Evolutionary conservation across 768 basidiomycete genomes (phyloP), one percentile per base, ranked within the genome.

Genomic region (Suillus variegatus): DNA sequence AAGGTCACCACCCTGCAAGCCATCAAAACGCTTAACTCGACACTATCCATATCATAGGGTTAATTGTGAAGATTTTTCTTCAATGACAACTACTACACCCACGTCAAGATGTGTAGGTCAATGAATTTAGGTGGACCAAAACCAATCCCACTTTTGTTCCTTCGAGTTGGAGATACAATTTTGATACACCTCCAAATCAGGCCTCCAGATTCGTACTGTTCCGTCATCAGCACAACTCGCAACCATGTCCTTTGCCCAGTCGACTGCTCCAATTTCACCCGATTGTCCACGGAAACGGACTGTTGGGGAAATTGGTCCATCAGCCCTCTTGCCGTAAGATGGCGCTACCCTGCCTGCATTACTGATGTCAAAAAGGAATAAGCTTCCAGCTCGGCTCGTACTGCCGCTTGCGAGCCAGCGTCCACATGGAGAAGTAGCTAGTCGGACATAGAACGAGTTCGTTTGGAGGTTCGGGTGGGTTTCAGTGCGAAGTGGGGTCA

Each of bases 171-270:
- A 79, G 18, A 81, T 68, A 74, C 93, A 91, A 62, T 73, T 75
- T n/a, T 80, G 77, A 62, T 86, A 83, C 22, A 80, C 81, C 54
- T 88, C 87, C 28, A 83, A 68, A 71, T 95, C 82, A 8, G 88
- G 86, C 71, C 93, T 84, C 95, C 95, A 97, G n/a, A 94, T 79
- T 46, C 92, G 84, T 60, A 95, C 89, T 4, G 86, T 90, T 28
- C 88, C 88, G 69, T 95, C 94, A 74, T 95, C 93, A 9, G 89
- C 85, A 72, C 92, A 93, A 7, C 88, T 88, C 6, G 92, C 92
- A 76, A 77, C 69, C 60, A 79, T 81, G 40, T 84, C 85, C 3
- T 82, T 71, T n/a, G 86, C 90, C 94, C 94, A 96, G 73, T 95
- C 94, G 16, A 97, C 81, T 5, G 90, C 90, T 1, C 90, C 88